Evolutionary conservation across 139 green algal genomes (phyloP), one percentile per base, ranked within the genome.

Genomic region (Tetraselmis striata): DNA sequence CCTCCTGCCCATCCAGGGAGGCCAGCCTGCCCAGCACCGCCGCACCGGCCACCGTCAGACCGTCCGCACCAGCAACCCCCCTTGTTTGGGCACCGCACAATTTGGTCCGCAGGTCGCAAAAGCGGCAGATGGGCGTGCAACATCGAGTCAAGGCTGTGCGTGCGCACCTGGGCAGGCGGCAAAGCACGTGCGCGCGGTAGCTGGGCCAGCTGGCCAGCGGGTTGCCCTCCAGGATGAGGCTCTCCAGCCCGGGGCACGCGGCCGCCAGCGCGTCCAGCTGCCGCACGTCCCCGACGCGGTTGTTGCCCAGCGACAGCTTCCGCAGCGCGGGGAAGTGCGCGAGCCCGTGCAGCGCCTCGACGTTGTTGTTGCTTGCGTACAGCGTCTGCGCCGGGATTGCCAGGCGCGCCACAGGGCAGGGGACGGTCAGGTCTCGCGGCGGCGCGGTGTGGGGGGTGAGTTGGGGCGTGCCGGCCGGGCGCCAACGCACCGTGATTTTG

Each of bases 201-300:
- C 90, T 85, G 23, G 92, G 92, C 32, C 93, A 82, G 0, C 76
- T 45, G 0, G 84, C 31, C 1, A 94, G 26, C 2, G 91, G 92
- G 87, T 95, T 95, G 76, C 92, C 89, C 31, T 94, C 89, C 80
- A 95, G 85, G 75, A 75, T 91, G 31, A 92, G 85, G 2, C 85
- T 88, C 76, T 92, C 85, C 32, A 95, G 83, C 0, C 1, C 2
- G 0, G 82, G 83, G 31, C 85, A 86, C 18, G 59, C 75, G 0
- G 28, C 77, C 0, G 81, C 75, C 31, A 92, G 77, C 0, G 32
- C 30, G 22, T 59, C 31, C 83, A 90, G 79, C 32, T 30, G 29
- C 0, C 77, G 76, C 24, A 88, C 59, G 80, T 81, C 80, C 0
- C 59, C 58, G 30, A 95, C 80, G n/a, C 88, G 78, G 86, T 95